Evolutionary conservation across 257 asterid species (phyloP).

Genomic region (Penstemon eatonii): DNA sequence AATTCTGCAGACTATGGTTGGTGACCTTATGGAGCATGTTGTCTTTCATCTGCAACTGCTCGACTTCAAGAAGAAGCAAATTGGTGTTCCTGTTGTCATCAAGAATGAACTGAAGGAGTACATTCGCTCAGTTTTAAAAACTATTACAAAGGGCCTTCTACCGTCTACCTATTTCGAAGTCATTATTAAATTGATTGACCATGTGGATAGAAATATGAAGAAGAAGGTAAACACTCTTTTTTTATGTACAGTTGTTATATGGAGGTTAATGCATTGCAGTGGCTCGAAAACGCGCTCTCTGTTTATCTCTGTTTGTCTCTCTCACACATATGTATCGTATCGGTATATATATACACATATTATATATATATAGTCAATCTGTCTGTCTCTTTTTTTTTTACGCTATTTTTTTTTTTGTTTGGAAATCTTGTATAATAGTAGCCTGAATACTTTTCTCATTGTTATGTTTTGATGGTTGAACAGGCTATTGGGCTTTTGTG

Average conservation of each 20-base stretch:
- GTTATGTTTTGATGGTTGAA: constrained; percentile 16
- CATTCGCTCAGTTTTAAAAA: constrained; percentile 47
- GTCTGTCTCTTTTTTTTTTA: background rate
- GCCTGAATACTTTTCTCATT: constrained; percentile 21
- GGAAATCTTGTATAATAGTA: background rate
- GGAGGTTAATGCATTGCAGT: constrained; percentile 7
- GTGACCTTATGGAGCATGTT: constrained; percentile 75
- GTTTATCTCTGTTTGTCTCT: background rate
- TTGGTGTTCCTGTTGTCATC: constrained; percentile 48
- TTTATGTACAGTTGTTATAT: constrained; percentile 2
- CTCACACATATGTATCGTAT: background rate
- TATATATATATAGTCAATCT: background rate
- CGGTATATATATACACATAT: too few relatives aligned
- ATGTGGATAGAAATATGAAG: constrained; percentile 50
- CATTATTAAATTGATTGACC: constrained; percentile 58
- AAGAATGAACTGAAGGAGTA: constrained; percentile 69
- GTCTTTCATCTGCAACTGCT: constrained; percentile 57
- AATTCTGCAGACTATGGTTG: constrained; percentile 62
- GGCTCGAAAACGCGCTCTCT: background rate
- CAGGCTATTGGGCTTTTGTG: constrained; percentile 89
- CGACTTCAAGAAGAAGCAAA: constrained; percentile 51
- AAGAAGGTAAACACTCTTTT: constrained; percentile 60
- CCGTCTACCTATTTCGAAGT: constrained; percentile 70
- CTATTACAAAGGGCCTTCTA: constrained; percentile 53
- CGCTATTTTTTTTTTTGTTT: too few relatives aligned